These are phyloP conservation scores for Entonaema liquescens DNA, from an alignment of 495 filamentous ascomycete genomes.

Conservation along the genomic window DNA sequence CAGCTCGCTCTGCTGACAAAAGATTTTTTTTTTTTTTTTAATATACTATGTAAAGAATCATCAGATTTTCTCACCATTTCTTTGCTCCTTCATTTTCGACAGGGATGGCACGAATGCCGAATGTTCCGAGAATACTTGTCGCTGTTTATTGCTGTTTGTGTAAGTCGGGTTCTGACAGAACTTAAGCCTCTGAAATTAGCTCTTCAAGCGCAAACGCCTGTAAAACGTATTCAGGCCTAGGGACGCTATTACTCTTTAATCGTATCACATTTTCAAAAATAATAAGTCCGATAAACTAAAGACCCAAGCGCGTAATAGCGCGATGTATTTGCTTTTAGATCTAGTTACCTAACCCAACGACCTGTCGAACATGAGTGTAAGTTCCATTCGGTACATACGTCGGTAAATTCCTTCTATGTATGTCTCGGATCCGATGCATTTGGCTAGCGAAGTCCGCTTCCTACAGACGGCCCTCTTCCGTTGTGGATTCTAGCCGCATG, in stretches of 20 bases:
- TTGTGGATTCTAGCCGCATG: slow-evolving; percentile 6
- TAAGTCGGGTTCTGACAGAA: neutral
- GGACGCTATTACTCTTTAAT: neutral
- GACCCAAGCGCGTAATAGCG: neutral
- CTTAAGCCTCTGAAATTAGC: neutral
- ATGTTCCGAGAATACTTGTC: neutral
- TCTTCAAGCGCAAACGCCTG: neutral
- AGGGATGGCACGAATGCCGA: slow-evolving; percentile 14
- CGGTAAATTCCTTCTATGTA: neutral
- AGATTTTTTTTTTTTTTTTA: neutral
- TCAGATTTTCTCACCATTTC: slow-evolving; percentile 12
- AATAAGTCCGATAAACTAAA: neutral
- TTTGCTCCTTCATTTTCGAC: slow-evolving; percentile 9
- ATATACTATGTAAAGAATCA: neutral
- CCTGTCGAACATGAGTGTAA: neutral
- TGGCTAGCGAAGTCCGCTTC: slow-evolving; percentile 2
- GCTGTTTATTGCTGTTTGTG: neutral
- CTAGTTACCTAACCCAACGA: neutral
- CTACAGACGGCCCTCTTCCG: slow-evolving; percentile 12
- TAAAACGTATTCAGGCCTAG: neutral
- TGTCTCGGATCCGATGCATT: neutral
- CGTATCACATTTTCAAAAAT: neutral
- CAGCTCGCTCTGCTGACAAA: slow-evolving; percentile 8
- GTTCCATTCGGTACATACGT: neutral
- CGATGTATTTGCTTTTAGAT: neutral